Evolutionary conservation across 257 asterid species (phyloP).

Genomic region (Solanum bulbocastanum): DNA sequence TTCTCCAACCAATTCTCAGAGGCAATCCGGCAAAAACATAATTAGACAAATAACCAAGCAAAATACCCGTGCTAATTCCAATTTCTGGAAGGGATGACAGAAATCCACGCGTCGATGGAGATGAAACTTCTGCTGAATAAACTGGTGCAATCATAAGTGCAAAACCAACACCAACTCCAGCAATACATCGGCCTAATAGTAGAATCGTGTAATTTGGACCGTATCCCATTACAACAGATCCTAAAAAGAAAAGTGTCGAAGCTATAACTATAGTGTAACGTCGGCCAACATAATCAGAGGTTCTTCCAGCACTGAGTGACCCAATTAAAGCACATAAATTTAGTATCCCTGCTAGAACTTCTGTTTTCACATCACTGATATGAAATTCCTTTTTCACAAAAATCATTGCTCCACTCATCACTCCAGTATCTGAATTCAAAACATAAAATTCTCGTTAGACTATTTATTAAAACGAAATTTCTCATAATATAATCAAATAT

Average conservation of each 20-base stretch:
- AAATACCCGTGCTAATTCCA: conserved; percentile 53
- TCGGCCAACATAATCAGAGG: conserved; percentile 58
- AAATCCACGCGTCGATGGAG: conserved; percentile 59
- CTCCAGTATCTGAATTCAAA: conserved; percentile 43
- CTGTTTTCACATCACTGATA: conserved; percentile 37
- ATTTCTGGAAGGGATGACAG: conserved; percentile 58
- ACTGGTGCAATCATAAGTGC: conserved; percentile 89
- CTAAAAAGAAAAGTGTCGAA: conserved; percentile 46
- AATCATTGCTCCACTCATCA: conserved; percentile 17
- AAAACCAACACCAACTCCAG: conserved; percentile 77
- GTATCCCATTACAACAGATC: conserved; percentile 60
- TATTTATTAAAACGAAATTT: not conserved
- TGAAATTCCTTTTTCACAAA: conserved; percentile 57
- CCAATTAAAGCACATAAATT: conserved; percentile 63
- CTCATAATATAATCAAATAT: too few species aligned
- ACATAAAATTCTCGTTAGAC: not conserved
- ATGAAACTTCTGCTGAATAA: conserved; percentile 62
- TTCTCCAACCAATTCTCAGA: conserved; percentile 44
- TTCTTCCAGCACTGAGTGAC: conserved; percentile 57
- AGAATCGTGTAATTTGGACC: conserved; percentile 44
- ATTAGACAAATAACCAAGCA: conserved; percentile 58
- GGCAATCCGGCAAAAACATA: conserved; percentile 25
- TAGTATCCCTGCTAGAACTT: conserved; percentile 53
- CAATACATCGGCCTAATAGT: conserved; percentile 44
- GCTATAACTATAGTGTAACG: conserved; percentile 48